Percentiles rank a stretch among this genome's conserved stretches.
These are phyloP conservation scores for Lophium mytilinum DNA, from an alignment of 495 filamentous ascomycete genomes.

Conservation along the genomic window DNA sequence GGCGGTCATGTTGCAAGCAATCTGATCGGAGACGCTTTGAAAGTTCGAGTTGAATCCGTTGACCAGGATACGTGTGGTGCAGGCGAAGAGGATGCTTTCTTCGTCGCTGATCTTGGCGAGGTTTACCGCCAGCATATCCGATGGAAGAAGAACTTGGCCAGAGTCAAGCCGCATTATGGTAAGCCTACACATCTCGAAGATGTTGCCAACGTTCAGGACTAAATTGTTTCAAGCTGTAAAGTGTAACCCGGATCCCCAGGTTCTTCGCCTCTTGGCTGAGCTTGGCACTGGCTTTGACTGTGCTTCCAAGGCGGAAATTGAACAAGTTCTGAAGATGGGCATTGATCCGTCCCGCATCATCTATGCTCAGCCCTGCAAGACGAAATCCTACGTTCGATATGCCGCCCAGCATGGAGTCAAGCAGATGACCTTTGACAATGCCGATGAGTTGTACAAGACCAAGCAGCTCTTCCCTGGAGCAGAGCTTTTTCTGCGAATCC, in stretches of 20 bases:
- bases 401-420: constrained; percentile 76
- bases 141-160: constrained; percentile 89
- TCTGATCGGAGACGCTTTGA: constrained; percentile 71
- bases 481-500: constrained; percentile 85
- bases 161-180: constrained; percentile 97
- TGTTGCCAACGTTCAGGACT: background rate
- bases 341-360: constrained; percentile 90
- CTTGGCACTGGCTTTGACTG: constrained; percentile 97
- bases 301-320: constrained; percentile 93
- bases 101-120: constrained; percentile 96
- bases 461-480: constrained; percentile 81
- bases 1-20: constrained; percentile 27
- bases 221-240: constrained; percentile 71
- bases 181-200: constrained; percentile 26
- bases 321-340: constrained; percentile 75
- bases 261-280: constrained; percentile 76
- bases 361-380: constrained; percentile 99
- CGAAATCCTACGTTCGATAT: constrained; percentile 90
- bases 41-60: constrained; percentile 69
- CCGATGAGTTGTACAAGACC: constrained; percentile 96
- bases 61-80: constrained; percentile 77
- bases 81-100: constrained; percentile 94
- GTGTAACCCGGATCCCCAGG: constrained; percentile 89
- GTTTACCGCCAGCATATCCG: constrained; percentile 97
- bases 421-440: constrained; percentile 99